A percentile compares a stretch with the other conserved stretches of the same genome.
Conservation (phyloP, 306 rosid genomes). For the Erythrophleum fordii region DNA sequence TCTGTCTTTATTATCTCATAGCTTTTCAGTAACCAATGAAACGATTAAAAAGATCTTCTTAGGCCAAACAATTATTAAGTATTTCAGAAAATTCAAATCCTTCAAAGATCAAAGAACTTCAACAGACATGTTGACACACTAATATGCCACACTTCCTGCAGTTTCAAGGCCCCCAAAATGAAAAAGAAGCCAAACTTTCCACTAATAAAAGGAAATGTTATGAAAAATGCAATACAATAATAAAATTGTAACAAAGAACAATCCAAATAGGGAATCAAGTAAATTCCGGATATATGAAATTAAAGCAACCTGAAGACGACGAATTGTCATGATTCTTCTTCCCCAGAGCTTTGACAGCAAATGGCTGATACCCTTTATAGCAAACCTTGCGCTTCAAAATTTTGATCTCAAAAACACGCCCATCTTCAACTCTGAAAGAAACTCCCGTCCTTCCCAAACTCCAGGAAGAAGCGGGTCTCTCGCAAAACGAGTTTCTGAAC, state of each 20-base stretch:
- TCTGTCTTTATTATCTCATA: not conserved
- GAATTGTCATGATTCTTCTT: slow-evolving; percentile 72
- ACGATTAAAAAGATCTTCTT: not conserved
- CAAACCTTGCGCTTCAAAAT: slow-evolving; percentile 47
- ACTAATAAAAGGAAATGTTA: too few relatives aligned
- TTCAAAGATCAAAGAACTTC: not conserved
- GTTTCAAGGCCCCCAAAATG: not conserved
- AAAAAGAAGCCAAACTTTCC: not conserved
- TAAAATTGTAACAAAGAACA: not conserved
- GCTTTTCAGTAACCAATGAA: not conserved
- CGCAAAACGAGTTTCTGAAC: slow-evolving; percentile 50
- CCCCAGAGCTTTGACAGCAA: slow-evolving; percentile 59
- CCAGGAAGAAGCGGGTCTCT: slow-evolving; percentile 57
- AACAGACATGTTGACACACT: not conserved
- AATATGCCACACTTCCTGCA: not conserved
- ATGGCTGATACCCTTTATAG: slow-evolving; percentile 43
- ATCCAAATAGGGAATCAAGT: not conserved
- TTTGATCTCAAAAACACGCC: slow-evolving; percentile 53
- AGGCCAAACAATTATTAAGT: not conserved
- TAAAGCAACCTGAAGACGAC: slow-evolving; percentile 57
- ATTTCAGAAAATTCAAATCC: not conserved
- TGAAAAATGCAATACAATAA: not conserved
- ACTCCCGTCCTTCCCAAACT: slow-evolving; percentile 42
- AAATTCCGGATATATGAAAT: not conserved
- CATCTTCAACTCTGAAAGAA: slow-evolving; percentile 47